Conservation (phyloP, 2,329 filamentous ascomycete species). For the Neonectria hederae region DNA sequence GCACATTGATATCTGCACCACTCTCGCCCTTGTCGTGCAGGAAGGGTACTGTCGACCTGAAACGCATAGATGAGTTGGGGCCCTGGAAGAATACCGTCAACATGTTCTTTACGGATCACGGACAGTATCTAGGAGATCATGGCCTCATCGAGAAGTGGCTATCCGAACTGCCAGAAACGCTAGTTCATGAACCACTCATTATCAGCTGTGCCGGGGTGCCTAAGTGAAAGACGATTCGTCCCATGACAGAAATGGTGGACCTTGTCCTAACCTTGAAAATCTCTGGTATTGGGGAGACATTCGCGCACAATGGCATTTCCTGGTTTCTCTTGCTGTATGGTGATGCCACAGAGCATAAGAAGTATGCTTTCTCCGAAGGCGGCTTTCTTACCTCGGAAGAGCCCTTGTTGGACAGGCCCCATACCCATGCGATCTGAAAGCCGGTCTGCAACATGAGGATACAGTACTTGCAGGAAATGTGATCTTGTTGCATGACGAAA, state of each 20-base stretch:
- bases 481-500: constrained; percentile 47
- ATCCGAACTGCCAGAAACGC: constrained; percentile 52
- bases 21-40: constrained; percentile 5
- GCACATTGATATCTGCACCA: constrained; percentile 27
- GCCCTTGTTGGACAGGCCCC: constrained; percentile 56
- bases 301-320: constrained; percentile 52
- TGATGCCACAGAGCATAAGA: constrained; percentile 44
- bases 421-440: constrained; percentile 58
- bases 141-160: constrained; percentile 61
- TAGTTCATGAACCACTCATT: constrained; percentile 56
- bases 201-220: constrained; percentile 54
- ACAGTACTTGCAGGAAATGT: constrained; percentile 55
- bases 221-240: constrained; percentile 43
- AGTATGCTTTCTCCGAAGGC: constrained; percentile 56
- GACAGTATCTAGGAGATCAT: constrained; percentile 58
- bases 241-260: constrained; percentile 57
- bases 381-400: constrained; percentile 56
- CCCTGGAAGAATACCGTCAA: constrained; percentile 53
- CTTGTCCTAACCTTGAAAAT: constrained; percentile 55
- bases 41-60: constrained; percentile 31
- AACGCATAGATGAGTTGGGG: constrained; percentile 44
- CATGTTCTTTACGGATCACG: constrained; percentile 57
- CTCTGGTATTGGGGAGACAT: constrained; percentile 49
- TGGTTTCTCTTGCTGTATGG: constrained; percentile 44
- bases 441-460: constrained; percentile 55